These are phyloP conservation scores for Vitis vinifera DNA, from an alignment of 164 flowering plant species.

Conservation along the genomic window DNA sequence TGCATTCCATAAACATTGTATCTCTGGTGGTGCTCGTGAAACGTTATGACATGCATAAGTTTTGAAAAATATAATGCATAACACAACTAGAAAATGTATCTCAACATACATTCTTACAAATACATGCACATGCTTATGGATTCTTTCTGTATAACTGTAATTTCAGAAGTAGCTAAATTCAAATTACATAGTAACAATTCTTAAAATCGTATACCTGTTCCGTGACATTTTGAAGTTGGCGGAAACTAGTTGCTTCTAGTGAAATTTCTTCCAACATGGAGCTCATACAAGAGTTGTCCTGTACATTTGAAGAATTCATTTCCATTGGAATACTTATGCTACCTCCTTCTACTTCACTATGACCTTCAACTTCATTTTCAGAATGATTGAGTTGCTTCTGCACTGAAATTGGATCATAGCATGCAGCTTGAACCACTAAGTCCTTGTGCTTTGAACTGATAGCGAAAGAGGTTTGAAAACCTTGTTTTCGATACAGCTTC, in stretches of 20 bases:
- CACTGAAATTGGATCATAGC: conserved; percentile 19
- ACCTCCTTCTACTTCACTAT: conserved; percentile 36
- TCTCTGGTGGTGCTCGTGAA: not conserved
- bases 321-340: conserved; percentile 29
- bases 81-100: too few species aligned
- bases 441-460: conserved; percentile 16
- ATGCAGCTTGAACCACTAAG: conserved; percentile 16
- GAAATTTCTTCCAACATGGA: conserved; percentile 56
- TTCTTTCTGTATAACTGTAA: not conserved
- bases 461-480: conserved; percentile 19
- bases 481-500: conserved; percentile 12
- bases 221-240: conserved; percentile 77
- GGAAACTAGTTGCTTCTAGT: conserved; percentile 68
- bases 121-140: too few species aligned
- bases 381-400: conserved; percentile 20
- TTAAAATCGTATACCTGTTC: conserved; percentile 54
- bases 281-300: conserved; percentile 56
- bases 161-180: not conserved
- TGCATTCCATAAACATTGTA: not conserved
- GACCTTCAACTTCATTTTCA: conserved; percentile 42
- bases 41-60: too few species aligned
- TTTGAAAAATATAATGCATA: too few species aligned
- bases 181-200: not conserved
- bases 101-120: too few species aligned
- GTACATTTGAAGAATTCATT: conserved; percentile 48